Evolutionary conservation across 805 yeast genomes (phyloP), one percentile per base, ranked within the genome.

Genomic region (Candida jianshihensis): DNA sequence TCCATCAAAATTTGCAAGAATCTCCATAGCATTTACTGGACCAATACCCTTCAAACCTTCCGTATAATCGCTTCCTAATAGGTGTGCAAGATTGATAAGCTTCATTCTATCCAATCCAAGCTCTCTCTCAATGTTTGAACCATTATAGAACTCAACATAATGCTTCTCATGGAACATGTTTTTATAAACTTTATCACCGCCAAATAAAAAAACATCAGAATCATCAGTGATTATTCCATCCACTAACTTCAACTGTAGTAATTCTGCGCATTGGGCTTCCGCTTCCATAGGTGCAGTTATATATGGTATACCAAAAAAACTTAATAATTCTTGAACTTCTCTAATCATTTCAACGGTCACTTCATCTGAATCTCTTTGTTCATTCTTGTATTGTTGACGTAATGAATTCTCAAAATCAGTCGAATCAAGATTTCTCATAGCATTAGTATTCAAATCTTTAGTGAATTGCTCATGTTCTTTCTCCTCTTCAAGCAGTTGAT

Each of bases 211-310:
- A 34, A 95, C 88, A 70, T 92, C 99, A 46, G 96, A 86, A 64
- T 92, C 99, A 60, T 92, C 99, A 0, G 98, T 92, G 18, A 92
- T 80, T 6, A 92, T 81, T 0, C 98, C 99, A 58, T 92, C 97
- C 4, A 90, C 96, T 15, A 92, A 63, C 0, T 72, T 75, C 17
- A 88, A 57, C n/a, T 59, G 53, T 27, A 76, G 58, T 6, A 92
- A 60, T 45, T 81, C 85, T 0, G 96, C 96, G 61, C 99, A 92
- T 53, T 92, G 98, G 0, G 98, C 97, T 61, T 92, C 99, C 2
- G 98, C 98, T 60, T 92, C 99, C 89, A 87, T 87, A 1, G 98
- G 99, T 0, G 98, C 97, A 0, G 95, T 85, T 9, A 92, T 72
- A 47, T 76, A 92, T 0, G 99, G 99, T 5, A 92, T 83, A 1